Base-by-base conservation (phyloP, 2,329 filamentous ascomycete genomes). In the Neofusicoccum cordaticola region DNA sequence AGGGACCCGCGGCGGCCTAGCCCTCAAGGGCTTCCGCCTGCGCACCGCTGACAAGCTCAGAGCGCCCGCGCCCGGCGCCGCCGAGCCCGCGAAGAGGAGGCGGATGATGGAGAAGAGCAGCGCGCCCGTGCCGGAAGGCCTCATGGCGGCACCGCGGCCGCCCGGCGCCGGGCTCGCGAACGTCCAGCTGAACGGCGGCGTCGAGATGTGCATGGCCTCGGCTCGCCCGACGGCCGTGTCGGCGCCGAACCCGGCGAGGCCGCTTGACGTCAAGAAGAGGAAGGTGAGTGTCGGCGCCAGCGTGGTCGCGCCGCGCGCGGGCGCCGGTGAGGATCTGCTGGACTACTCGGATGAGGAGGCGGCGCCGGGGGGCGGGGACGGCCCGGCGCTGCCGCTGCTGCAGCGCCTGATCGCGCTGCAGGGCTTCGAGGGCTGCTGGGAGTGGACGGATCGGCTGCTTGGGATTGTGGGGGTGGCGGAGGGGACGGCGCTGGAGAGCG, bases 371-470 rank as follows among this genome's bases (percentile, higher is more conserved):
- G 2, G 12, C 27, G n/a, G 15, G 12, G 34, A 31, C 27, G 27
- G 22, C 15, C 34, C 13, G 31, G 31, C 13, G 62, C 53, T 19
- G 68, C 71, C 44, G 65, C 65, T 67, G 13, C 72, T 86, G 41
- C 72, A 81, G 12, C 68, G 67, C 0, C 70, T 90, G 2, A 84
- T 89, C 4, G 69, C 69, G 0, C 74, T 86, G 3, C 88, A 90
- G 71, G 75, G 75, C 0, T 88, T 87, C 66, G 75, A 82, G 1
- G 87, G 87, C 0, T 79, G 71, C 15, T 89, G 86, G 86, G 52
- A 64, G 0, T 80, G 76, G 73, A 73, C 65, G 0, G 17, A 68
- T 0, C 52, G 67, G 3, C 51, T 79, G 1, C 60, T 75, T n/a
- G 13, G 19, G 4, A 53, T 69, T 0, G 41, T 77, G 6, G 66